Percentiles rank a stretch among this genome's conserved stretches.
Conservation (phyloP, 768 basidiomycete genomes). For the Pleurotus ostreatus region DNA sequence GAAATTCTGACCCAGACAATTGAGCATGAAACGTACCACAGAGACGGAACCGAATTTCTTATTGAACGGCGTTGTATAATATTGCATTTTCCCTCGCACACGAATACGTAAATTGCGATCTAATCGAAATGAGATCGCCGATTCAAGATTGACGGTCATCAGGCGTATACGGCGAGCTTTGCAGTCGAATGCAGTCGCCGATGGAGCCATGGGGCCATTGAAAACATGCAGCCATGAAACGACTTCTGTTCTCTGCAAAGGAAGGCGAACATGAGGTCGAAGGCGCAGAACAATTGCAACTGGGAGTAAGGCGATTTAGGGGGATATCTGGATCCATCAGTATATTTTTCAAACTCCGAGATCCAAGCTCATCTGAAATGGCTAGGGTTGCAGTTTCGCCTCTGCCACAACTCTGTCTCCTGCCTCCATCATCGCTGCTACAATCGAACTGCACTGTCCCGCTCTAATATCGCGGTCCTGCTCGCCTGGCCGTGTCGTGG, state of each 20-base stretch:
- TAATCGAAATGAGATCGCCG: conserved; percentile 9
- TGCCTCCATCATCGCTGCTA: conserved; percentile 8
- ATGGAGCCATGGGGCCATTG: neutral
- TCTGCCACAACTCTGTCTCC: conserved; percentile 5
- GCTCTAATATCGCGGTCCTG: neutral
- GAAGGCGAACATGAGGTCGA: neutral
- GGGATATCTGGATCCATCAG: conserved; percentile 9
- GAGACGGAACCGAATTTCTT: conserved; percentile 3
- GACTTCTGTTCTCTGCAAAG: neutral
- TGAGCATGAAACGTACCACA: neutral
- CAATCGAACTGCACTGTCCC: conserved; percentile 1
- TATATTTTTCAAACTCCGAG: conserved; percentile 9
- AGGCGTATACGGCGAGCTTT: neutral
- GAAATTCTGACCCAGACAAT: too few species aligned
- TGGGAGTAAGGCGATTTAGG: neutral
- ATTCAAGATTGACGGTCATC: conserved; percentile 3
- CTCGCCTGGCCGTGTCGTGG: too few species aligned
- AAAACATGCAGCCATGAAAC: conserved; percentile 3
- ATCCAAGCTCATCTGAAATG: conserved; percentile 8
- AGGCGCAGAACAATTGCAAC: neutral
- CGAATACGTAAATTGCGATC: conserved; percentile 1
- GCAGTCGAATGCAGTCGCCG: neutral
- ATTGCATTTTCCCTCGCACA: conserved; percentile 1
- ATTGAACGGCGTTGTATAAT: neutral
- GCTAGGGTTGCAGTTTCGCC: conserved; percentile 3